These are phyloP conservation scores for Vaccinium myrtillus DNA, from an alignment of 148 eudicot species.

Conservation along the genomic window DNA sequence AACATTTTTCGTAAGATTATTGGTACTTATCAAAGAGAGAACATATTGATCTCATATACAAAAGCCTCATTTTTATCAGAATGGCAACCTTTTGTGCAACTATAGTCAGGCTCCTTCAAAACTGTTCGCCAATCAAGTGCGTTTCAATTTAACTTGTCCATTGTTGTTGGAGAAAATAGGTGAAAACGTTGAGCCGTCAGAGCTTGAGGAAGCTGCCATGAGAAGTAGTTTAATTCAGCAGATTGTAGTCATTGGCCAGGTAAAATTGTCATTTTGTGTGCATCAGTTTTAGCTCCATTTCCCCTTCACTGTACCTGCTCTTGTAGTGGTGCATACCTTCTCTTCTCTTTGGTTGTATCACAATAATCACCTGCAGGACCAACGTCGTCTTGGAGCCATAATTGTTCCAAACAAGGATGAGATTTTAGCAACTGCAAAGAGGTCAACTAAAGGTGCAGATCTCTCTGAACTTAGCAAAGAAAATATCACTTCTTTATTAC, in stretches of 20 bases:
- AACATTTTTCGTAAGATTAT: neutral
- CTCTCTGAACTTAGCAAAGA: conserved; percentile 53
- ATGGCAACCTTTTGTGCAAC: conserved; percentile 6
- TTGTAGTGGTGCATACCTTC: neutral
- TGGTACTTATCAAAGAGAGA: neutral
- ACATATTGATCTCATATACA: neutral
- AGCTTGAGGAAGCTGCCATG: conserved; percentile 91
- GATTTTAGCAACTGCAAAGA: conserved; percentile 50
- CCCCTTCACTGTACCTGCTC: neutral
- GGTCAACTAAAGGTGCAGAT: conserved; percentile 41
- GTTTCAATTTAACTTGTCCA: conserved; percentile 7
- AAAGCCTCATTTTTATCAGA: neutral
- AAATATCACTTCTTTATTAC: conserved; percentile 44
- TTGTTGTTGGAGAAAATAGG: conserved; percentile 40
- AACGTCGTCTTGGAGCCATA: conserved; percentile 89
- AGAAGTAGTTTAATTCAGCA: conserved; percentile 82
- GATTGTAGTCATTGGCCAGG: conserved; percentile 93
- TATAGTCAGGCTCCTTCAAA: neutral
- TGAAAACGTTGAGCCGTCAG: conserved; percentile 94
- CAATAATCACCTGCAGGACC: conserved; percentile 48
- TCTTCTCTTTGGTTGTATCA: neutral
- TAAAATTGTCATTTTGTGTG: conserved; percentile 17
- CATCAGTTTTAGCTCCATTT: neutral
- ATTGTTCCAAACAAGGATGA: conserved; percentile 91
- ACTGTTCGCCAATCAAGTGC: neutral